A percentile compares a stretch with the other conserved stretches of the same genome.
Evolutionary conservation across 768 basidiomycete species (phyloP).

Genomic region (Cystofilobasidium macerans): DNA sequence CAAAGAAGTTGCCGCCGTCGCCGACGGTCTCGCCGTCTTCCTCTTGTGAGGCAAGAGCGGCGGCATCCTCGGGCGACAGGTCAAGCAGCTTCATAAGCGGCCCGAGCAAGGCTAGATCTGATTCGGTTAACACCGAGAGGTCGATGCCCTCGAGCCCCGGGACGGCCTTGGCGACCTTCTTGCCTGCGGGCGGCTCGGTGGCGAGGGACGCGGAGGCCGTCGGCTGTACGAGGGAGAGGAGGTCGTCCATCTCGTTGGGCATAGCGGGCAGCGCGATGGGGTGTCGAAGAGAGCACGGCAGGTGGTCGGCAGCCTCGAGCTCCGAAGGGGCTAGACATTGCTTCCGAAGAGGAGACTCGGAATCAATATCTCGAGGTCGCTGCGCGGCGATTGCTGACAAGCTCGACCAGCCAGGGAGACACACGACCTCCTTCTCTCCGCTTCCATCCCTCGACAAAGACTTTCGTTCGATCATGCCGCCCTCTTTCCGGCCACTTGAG

Average conservation of each 20-base stretch:
- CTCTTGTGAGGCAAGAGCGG: slow-evolving; percentile 8
- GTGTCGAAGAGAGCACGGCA: no score
- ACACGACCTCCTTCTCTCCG: neutral
- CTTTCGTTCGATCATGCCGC: neutral
- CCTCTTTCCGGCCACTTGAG: neutral
- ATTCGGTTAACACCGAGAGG: slow-evolving; percentile 9
- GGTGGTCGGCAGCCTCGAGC: neutral
- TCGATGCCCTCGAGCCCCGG: slow-evolving; percentile 20
- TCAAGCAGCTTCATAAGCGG: slow-evolving; percentile 17
- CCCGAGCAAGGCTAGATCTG: slow-evolving; percentile 12
- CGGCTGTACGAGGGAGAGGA: slow-evolving; percentile 27
- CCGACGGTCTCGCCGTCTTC: slow-evolving; percentile 29
- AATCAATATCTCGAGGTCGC: no score
- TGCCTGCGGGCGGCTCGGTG: slow-evolving; percentile 17
- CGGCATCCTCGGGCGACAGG: slow-evolving; percentile 8
- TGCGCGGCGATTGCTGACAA: no score
- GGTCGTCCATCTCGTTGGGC: neutral
- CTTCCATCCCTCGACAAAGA: neutral
- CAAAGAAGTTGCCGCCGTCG: no score
- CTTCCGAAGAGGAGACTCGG: neutral
- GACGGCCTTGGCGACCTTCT: neutral
- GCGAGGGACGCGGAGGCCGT: neutral
- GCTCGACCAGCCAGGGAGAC: neutral
- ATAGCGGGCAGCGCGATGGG: no score
- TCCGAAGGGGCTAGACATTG: slow-evolving; percentile 28